Evolutionary conservation across 2,329 filamentous ascomycete genomes (phyloP).

Genomic region (Tolypocladium ovalisporum): DNA sequence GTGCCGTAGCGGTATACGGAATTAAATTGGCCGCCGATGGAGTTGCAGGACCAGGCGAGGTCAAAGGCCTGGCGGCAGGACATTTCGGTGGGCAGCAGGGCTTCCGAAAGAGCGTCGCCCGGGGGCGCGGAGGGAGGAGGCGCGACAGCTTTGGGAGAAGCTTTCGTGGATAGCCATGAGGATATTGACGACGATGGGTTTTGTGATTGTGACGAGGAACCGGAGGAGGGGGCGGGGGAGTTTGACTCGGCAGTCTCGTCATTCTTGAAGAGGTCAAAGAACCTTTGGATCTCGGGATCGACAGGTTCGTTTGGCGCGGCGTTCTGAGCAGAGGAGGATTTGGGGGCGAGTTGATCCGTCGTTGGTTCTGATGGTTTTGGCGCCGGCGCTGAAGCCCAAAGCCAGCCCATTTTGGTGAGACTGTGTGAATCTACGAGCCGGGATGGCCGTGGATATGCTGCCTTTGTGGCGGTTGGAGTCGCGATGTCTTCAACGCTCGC

Average conservation of each 20-base stretch:
- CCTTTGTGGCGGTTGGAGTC: too few relatives aligned
- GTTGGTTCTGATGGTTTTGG: constrained; percentile 15
- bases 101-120: constrained; percentile 45
- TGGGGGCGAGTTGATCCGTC: constrained; percentile 11
- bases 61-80: constrained; percentile 88
- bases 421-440: not conserved
- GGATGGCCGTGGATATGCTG: not conserved
- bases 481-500: not conserved
- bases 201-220: constrained; percentile 12
- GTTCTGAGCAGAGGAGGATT: constrained; percentile 9
- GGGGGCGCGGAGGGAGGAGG: constrained; percentile 13
- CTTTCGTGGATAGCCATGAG: constrained; percentile 24
- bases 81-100: constrained; percentile 70
- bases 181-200: constrained; percentile 19
- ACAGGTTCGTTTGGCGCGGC: constrained; percentile 15
- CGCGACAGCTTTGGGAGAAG: constrained; percentile 13
- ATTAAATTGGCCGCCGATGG: constrained; percentile 82
- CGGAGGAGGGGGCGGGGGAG: constrained; percentile 8
- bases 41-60: constrained; percentile 87
- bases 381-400: constrained; percentile 38
- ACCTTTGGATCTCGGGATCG: constrained; percentile 44
- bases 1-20: constrained; percentile 80
- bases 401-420: constrained; percentile 45
- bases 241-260: constrained; percentile 15
- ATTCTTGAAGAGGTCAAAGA: constrained; percentile 35